Conservation (phyloP, 2,329 filamentous ascomycete genomes). For the Parastagonospora avenae region DNA sequence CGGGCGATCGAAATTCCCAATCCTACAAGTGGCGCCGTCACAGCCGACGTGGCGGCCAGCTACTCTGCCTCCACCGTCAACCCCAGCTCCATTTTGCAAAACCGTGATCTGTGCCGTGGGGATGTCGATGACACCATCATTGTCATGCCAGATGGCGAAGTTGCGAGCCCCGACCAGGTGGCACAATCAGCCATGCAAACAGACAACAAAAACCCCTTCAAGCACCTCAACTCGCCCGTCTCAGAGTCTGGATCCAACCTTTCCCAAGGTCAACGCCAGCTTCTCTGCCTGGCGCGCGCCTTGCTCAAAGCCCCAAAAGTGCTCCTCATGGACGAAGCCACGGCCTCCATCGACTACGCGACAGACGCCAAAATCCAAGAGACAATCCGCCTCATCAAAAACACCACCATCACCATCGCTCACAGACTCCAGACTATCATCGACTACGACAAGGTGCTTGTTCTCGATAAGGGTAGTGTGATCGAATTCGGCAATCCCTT, state of each 20-base stretch:
- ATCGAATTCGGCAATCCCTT: conserved; percentile 92
- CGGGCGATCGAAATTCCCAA: conserved; percentile 41
- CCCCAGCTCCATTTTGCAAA: conserved; percentile 38
- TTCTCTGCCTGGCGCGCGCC: conserved; percentile 89
- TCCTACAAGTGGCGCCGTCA: conserved; percentile 29
- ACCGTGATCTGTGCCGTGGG: conserved; percentile 33
- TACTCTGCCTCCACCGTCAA: conserved; percentile 39
- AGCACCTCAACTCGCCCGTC: conserved; percentile 81
- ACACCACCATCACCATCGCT: conserved; percentile 95
- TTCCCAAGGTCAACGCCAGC: conserved; percentile 93
- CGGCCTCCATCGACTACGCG: conserved; percentile 94
- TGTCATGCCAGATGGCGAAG: conserved; percentile 34
- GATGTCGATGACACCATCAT: conserved; percentile 40
- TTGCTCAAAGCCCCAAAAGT: conserved; percentile 90
- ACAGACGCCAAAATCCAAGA: conserved; percentile 96
- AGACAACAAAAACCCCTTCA: conserved; percentile 94
- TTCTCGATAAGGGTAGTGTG: conserved; percentile 86
- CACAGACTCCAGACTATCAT: conserved; percentile 96
- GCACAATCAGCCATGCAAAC: conserved; percentile 47
- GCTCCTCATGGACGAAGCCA: conserved; percentile 99
- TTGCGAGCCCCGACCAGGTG: conserved; percentile 33
- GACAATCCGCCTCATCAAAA: conserved; percentile 87
- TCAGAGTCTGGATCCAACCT: conserved; percentile 92
- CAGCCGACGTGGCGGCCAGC: conserved; percentile 33
- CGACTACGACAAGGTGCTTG: conserved; percentile 96